A percentile compares a stretch with the other conserved stretches of the same genome.
Conservation (phyloP, 2,329 filamentous ascomycete species). For the Macrophomina tecta region DNA sequence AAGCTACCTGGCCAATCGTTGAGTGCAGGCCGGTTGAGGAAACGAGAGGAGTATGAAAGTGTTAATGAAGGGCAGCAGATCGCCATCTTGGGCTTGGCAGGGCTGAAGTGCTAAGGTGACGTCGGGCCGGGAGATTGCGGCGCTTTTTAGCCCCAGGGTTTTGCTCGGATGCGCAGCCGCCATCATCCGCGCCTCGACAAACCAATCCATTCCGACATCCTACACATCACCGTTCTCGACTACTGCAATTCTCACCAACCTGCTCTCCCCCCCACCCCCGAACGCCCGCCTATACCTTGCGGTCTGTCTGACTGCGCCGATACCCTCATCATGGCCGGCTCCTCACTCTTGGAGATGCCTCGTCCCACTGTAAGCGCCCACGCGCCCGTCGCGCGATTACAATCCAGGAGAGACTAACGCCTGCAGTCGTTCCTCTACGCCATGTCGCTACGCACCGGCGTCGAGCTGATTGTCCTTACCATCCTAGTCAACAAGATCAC, state of each 20-base stretch:
- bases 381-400: constrained; percentile 11
- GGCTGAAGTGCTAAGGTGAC: constrained; percentile 7
- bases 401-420: constrained; percentile 31
- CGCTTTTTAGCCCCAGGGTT: constrained; percentile 20
- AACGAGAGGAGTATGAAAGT: too few relatives aligned
- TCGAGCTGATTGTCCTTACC: constrained; percentile 81
- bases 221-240: neutral
- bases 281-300: neutral
- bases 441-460: constrained; percentile 84
- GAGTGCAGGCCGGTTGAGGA: too few relatives aligned
- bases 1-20: too few relatives aligned
- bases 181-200: constrained; percentile 21
- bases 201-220: constrained; percentile 5
- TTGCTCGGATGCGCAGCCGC: constrained; percentile 24
- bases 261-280: neutral
- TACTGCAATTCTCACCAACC: constrained; percentile 6
- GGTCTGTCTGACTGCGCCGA: constrained; percentile 5
- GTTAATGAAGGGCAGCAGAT: neutral
- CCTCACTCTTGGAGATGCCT: constrained; percentile 41
- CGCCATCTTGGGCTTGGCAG: constrained; percentile 16
- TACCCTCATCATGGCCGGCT: constrained; percentile 29
- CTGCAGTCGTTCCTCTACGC: constrained; percentile 80
- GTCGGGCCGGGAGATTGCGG: constrained; percentile 25
- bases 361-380: constrained; percentile 44
- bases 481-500: constrained; percentile 92